phyloP scores from a whole-genome alignment of 352 stramenopile species.

The Thalassiosira gravida region DNA sequence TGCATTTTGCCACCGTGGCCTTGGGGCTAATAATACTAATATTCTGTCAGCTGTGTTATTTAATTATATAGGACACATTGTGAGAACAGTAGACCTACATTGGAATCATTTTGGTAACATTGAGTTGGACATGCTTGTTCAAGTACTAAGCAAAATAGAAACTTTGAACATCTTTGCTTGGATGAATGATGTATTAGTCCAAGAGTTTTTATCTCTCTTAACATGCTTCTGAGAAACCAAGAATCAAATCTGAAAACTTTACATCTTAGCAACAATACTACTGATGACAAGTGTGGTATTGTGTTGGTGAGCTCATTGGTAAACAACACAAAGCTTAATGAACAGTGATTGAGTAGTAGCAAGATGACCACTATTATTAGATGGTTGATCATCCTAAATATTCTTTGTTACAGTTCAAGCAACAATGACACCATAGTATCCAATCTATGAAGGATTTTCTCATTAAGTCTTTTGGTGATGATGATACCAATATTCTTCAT shows the following conservation, averaged over 20 bases:
- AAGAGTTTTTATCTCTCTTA: not conserved
- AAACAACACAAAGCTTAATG: not conserved
- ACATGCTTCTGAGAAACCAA: not conserved
- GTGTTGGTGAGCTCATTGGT: not conserved
- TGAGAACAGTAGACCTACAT: not conserved
- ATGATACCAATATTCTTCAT: conserved; percentile 23
- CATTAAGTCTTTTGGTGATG: not conserved
- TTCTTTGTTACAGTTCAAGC: conserved; percentile 14
- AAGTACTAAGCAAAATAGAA: not conserved
- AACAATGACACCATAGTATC: conserved; percentile 7
- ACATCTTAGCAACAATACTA: not conserved
- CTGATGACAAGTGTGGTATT: not conserved
- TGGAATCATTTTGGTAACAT: not conserved
- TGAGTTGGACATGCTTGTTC: not conserved
- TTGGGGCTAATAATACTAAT: conserved; percentile 6
- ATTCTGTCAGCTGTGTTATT: conserved; percentile 18
- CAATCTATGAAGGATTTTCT: not conserved
- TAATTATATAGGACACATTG: conserved; percentile 8
- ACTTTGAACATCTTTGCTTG: not conserved
- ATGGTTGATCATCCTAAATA: not conserved
- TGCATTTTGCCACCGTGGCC: conserved; percentile 2
- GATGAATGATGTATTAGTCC: not conserved
- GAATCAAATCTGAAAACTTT: not conserved
- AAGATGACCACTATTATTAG: not conserved
- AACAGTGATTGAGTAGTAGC: not conserved